phyloP scores from a whole-genome alignment of 495 filamentous ascomycete genomes.

The Tuber borchii region DNA sequence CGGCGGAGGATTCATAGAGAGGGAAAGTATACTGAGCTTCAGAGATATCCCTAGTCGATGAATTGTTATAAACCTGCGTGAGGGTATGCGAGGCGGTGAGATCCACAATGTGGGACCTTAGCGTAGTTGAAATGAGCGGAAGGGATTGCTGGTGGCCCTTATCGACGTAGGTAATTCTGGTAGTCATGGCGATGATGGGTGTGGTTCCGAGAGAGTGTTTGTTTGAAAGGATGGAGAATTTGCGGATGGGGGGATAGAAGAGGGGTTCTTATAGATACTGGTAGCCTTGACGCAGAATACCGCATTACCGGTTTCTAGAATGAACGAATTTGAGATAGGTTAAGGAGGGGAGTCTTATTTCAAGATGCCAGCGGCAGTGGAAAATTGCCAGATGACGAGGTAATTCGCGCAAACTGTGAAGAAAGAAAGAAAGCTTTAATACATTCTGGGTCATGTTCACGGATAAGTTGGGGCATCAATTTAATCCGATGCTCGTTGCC shows the following conservation, averaged over 20 bases:
- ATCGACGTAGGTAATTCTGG: background rate
- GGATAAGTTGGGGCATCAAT: too few relatives aligned
- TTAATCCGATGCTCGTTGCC: background rate
- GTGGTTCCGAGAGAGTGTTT: background rate
- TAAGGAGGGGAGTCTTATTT: too few relatives aligned
- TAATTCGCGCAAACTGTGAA: too few relatives aligned
- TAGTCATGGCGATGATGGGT: background rate
- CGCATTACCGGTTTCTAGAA: too few relatives aligned
- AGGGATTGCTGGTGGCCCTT: background rate
- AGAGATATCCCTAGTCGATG: slow-evolving; percentile 43
- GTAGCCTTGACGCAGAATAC: background rate
- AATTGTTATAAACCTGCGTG: slow-evolving; percentile 57
- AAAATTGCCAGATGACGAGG: too few relatives aligned
- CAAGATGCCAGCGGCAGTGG: too few relatives aligned
- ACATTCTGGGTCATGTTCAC: too few relatives aligned
- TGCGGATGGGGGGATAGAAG: background rate
- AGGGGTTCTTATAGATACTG: background rate
- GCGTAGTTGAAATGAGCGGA: background rate
- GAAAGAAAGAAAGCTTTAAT: too few relatives aligned
- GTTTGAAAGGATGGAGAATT: background rate
- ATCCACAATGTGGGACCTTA: slow-evolving; percentile 19
- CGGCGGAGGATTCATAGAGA: slow-evolving; percentile 62
- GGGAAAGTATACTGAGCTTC: slow-evolving; percentile 61
- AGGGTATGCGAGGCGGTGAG: slow-evolving; percentile 44
- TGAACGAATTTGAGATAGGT: too few relatives aligned